Percentiles rank a stretch among this genome's conserved stretches.
These are phyloP conservation scores for Penicillium sp. DNA, from an alignment of 2,329 filamentous ascomycete genomes.

Conservation along the genomic window DNA sequence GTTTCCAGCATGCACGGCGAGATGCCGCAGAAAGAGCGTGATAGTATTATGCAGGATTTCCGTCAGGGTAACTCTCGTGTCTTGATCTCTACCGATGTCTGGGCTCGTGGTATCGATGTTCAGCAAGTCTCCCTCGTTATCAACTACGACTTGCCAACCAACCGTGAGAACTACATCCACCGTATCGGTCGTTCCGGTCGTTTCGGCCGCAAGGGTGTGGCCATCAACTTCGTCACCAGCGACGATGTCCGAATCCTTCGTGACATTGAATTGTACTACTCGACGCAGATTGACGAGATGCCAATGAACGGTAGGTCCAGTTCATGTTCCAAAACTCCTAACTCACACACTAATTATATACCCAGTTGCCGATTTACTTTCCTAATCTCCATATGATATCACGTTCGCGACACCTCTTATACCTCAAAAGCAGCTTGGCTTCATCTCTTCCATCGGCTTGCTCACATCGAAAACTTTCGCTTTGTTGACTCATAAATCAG, in stretches of 20 bases:
- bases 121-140: slow-evolving; percentile 99
- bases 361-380: slow-evolving; percentile 38
- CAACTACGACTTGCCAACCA: slow-evolving; percentile 98
- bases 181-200: slow-evolving; percentile 98
- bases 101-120: slow-evolving; percentile 99
- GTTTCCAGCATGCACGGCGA: slow-evolving; percentile 99
- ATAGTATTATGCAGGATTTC: slow-evolving; percentile 99
- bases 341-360: background rate
- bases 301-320: slow-evolving; percentile 80
- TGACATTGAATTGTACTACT: slow-evolving; percentile 99
- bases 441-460: background rate
- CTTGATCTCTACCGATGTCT: slow-evolving; percentile 93
- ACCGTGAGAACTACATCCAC: slow-evolving; percentile 99
- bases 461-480: background rate
- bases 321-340: background rate
- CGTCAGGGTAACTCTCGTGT: slow-evolving; percentile 97
- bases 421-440: slow-evolving; percentile 9
- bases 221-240: slow-evolving; percentile 99
- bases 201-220: slow-evolving; percentile 99
- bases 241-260: slow-evolving; percentile 99
- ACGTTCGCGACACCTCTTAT: slow-evolving; percentile 6
- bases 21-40: slow-evolving; percentile 97
- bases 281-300: slow-evolving; percentile 99
- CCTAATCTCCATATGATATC: slow-evolving; percentile 24
- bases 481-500: background rate